Conservation (phyloP, 2,329 filamentous ascomycete genomes). For the Pestalotiopsis sp. region DNA sequence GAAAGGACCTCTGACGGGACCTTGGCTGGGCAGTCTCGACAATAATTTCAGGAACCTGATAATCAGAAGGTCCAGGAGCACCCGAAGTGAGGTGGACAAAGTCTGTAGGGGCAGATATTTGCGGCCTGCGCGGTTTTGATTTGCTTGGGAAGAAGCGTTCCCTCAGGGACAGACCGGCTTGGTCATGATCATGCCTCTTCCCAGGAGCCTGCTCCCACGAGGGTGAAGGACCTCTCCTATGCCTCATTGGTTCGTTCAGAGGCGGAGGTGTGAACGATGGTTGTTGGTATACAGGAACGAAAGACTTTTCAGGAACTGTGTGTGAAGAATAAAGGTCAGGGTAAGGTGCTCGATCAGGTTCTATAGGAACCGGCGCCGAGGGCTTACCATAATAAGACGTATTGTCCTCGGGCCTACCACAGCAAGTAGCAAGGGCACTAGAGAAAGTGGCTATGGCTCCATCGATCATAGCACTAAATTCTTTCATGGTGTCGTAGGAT, state of each 20-base stretch:
- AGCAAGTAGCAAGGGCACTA: conserved; percentile 47
- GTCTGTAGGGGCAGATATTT: conserved; percentile 60
- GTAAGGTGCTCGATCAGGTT: conserved; percentile 12
- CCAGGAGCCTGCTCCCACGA: conserved; percentile 35
- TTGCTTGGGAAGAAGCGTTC: conserved; percentile 46
- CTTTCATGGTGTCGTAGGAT: conserved; percentile 39
- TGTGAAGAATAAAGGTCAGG: conserved; percentile 27
- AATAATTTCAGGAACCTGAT: conserved; percentile 14
- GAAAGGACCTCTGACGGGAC: conserved; percentile 42
- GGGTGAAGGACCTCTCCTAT: conserved; percentile 24
- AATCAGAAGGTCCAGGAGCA: conserved; percentile 27
- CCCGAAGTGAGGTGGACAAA: conserved; percentile 59
- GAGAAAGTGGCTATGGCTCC: conserved; percentile 49
- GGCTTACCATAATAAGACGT: conserved; percentile 37
- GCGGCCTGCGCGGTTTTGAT: conserved; percentile 48
- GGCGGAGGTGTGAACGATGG: conserved; percentile 38
- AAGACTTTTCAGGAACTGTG: conserved; percentile 32
- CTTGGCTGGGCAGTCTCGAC: conserved; percentile 23
- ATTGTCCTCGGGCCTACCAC: conserved; percentile 42
- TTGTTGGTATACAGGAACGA: conserved; percentile 39
- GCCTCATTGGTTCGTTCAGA: conserved; percentile 25
- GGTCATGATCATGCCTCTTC: conserved; percentile 40
- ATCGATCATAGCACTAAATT: conserved; percentile 42
- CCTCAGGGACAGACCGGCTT: conserved; percentile 46
- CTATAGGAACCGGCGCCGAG: conserved; percentile 10